These are phyloP conservation scores for Phytophthora vignae DNA, from an alignment of 352 stramenopile genomes.

Conservation along the genomic window DNA sequence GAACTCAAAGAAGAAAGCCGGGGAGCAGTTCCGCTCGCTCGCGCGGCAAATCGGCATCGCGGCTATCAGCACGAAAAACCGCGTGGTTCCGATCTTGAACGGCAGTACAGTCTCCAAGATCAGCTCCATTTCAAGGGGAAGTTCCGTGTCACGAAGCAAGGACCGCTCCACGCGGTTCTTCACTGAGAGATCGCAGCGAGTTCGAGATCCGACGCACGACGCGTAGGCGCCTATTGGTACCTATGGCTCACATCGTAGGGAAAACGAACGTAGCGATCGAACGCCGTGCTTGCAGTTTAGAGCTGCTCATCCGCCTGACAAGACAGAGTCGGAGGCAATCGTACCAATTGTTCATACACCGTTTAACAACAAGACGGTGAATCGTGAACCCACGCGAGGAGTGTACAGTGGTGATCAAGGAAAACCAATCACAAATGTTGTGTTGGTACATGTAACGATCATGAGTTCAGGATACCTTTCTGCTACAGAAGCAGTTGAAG, in stretches of 20 bases:
- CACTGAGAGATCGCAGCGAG: constrained; percentile 21
- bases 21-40: constrained; percentile 6
- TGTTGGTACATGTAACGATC: background rate
- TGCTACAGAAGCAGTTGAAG: background rate
- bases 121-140: constrained; percentile 10
- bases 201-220: background rate
- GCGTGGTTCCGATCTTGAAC: constrained; percentile 13
- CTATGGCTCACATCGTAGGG: too few relatives aligned
- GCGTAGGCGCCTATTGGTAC: background rate
- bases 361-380: background rate
- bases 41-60: constrained; percentile 17
- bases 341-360: background rate
- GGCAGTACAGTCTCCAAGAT: constrained; percentile 5
- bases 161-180: constrained; percentile 13
- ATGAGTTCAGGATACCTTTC: background rate
- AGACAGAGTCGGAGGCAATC: background rate
- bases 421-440: background rate
- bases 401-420: too few relatives aligned
- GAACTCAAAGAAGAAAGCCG: background rate
- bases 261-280: background rate
- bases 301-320: background rate
- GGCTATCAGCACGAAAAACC: constrained; percentile 13
- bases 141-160: constrained; percentile 10
- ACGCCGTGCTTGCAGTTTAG: background rate
- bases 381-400: background rate